Evolutionary conservation across 768 basidiomycete genomes (phyloP).

Genomic region (Leccinum subgranulosum): DNA sequence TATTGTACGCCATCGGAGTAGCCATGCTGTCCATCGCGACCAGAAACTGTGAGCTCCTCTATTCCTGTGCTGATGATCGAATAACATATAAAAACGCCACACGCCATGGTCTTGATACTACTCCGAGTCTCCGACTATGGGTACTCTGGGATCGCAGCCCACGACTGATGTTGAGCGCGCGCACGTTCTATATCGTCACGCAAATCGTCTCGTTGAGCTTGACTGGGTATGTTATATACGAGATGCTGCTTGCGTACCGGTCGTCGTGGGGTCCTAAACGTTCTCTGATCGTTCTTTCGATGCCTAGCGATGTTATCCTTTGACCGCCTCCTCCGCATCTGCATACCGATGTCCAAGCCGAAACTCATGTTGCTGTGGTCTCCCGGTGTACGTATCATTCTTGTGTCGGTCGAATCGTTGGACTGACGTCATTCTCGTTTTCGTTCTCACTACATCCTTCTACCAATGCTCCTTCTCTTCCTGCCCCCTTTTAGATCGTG

Average conservation of each 20-base stretch:
- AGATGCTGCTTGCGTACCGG: constrained; percentile 26
- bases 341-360: no score
- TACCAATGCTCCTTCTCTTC: neutral
- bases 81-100: neutral
- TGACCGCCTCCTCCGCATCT: no score
- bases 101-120: constrained; percentile 32
- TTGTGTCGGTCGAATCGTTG: no score
- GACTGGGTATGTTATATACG: constrained; percentile 23
- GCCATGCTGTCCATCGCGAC: constrained; percentile 11
- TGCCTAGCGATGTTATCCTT: constrained; percentile 10
- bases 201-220: constrained; percentile 24
- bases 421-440: no score
- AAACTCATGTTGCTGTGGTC: no score
- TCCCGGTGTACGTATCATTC: no score
- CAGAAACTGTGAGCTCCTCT: constrained; percentile 33
- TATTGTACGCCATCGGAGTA: constrained; percentile 6
- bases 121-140: constrained; percentile 32
- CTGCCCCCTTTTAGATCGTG: no score
- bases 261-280: neutral
- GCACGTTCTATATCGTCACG: constrained; percentile 29
- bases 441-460: neutral
- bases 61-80: neutral
- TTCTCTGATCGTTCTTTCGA: no score
- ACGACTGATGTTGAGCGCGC: constrained; percentile 27
- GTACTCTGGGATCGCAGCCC: constrained; percentile 31